Percentiles rank a stretch among this genome's conserved stretches.
Conservation (phyloP, 2,329 filamentous ascomycete species). For the Emericellopsis atlantica region DNA sequence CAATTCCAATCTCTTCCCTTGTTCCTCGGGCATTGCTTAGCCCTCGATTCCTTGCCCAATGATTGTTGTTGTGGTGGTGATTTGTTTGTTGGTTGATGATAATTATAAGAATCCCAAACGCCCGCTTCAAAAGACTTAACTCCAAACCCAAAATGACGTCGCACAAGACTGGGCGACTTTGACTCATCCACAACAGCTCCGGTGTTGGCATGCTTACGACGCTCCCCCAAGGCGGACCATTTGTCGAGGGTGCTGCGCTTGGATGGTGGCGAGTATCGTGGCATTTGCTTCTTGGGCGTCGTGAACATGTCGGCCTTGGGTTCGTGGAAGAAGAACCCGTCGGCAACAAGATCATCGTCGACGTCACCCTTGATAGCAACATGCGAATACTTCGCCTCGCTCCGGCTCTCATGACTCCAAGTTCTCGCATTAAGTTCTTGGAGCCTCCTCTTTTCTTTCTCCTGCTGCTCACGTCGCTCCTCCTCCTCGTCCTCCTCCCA, state of each 20-base stretch:
- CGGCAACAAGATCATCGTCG: conserved; percentile 53
- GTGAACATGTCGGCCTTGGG: conserved; percentile 17
- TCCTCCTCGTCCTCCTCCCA: conserved; percentile 88
- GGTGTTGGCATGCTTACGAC: conserved; percentile 54
- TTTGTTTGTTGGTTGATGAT: conserved; percentile 10
- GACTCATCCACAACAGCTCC: conserved; percentile 20
- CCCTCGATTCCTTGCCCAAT: conserved; percentile 29
- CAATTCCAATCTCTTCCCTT: conserved; percentile 49
- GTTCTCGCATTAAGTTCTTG: conserved; percentile 56
- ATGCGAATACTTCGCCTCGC: conserved; percentile 9
- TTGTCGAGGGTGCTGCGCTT: conserved; percentile 62
- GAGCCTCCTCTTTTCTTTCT: conserved; percentile 27
- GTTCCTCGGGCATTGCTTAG: conserved; percentile 41
- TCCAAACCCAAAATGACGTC: conserved; percentile 35
- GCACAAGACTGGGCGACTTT: conserved; percentile 34
- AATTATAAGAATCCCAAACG: conserved; percentile 31
- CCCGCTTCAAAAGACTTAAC: conserved; percentile 34
- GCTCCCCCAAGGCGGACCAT: conserved; percentile 80
- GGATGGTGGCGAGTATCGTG: conserved; percentile 51
- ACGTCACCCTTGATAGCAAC: conserved; percentile 31
- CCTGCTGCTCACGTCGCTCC: conserved; percentile 54
- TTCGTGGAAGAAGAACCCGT: conserved; percentile 65
- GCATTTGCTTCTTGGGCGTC: conserved; percentile 21
- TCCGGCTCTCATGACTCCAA: conserved; percentile 65
- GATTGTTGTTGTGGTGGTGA: conserved; percentile 19